Conservation (phyloP, 257 asterid genomes). For the Rehmannia glutinosa region DNA sequence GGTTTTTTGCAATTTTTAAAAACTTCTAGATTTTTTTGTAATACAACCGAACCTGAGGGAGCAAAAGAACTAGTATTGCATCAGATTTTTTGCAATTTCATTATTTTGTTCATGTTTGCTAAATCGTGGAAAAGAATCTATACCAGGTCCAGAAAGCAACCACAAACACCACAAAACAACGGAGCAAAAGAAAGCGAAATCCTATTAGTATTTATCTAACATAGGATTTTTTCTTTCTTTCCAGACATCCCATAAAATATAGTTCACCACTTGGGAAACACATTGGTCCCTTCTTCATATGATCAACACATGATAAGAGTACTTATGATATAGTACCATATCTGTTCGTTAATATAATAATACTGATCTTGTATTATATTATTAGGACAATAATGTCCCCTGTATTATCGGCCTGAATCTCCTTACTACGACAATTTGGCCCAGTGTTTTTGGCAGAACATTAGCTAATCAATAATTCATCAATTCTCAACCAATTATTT, state of each 20-base stretch:
- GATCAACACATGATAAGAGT: conserved; percentile 27
- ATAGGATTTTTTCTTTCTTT: conserved; percentile 12
- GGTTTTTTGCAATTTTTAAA: too few species aligned
- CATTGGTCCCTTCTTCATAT: conserved; percentile 37
- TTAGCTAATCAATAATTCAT: conserved; percentile 19
- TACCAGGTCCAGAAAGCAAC: conserved; percentile 25
- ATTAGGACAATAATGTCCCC: conserved; percentile 25
- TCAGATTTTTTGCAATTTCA: background rate
- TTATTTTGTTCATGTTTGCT: conserved; percentile 6
- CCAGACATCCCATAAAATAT: conserved; percentile 29
- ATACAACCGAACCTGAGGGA: too few species aligned
- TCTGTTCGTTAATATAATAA: conserved; percentile 8
- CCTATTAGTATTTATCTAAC: background rate
- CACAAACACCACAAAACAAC: conserved; percentile 31
- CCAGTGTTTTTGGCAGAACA: conserved; percentile 1
- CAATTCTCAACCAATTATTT: background rate
- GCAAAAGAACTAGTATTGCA: too few species aligned
- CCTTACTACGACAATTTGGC: conserved; percentile 19
- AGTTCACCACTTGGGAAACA: conserved; percentile 32
- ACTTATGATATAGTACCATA: conserved; percentile 10
- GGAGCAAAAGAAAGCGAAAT: too few species aligned
- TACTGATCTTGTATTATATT: too few species aligned
- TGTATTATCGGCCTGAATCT: conserved; percentile 5
- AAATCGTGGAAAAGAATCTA: background rate
- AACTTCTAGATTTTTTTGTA: too few species aligned